Evolutionary conservation across 805 yeast species (phyloP).

Genomic region (Metschnikowia borealis): DNA sequence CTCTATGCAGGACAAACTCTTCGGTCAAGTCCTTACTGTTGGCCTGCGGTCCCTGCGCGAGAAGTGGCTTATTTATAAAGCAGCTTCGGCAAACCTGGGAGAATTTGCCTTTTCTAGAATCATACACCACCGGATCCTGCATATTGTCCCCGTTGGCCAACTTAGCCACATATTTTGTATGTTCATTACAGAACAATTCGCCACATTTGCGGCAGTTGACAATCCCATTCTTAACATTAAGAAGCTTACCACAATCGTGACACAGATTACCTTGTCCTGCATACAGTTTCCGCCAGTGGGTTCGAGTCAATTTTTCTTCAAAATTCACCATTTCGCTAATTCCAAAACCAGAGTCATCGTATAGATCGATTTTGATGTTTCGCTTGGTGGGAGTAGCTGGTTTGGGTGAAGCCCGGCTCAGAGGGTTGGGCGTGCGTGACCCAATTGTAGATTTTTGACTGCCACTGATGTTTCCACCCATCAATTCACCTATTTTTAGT

Average conservation of each 20-base stretch:
- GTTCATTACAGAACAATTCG: constrained; percentile 58
- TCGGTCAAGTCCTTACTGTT: constrained; percentile 41
- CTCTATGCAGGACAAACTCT: constrained; percentile 41
- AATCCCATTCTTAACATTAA: constrained; percentile 51
- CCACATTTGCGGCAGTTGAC: constrained; percentile 81
- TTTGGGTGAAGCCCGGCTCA: not conserved
- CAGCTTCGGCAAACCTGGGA: constrained; percentile 72
- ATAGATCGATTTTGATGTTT: constrained; percentile 44
- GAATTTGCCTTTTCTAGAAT: constrained; percentile 42
- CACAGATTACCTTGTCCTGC: constrained; percentile 39
- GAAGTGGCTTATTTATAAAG: constrained; percentile 51
- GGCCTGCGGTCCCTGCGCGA: constrained; percentile 41
- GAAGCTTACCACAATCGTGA: constrained; percentile 36
- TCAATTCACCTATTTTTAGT: not conserved
- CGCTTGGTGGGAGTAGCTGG: constrained; percentile 25
- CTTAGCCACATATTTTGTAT: constrained; percentile 52
- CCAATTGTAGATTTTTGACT: not conserved
- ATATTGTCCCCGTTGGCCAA: constrained; percentile 32
- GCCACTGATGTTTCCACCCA: not conserved
- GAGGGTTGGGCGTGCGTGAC: constrained; percentile 4
- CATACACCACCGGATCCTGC: constrained; percentile 22
- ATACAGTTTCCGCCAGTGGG: constrained; percentile 57
- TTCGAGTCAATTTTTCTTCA: constrained; percentile 33
- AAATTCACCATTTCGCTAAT: constrained; percentile 22
- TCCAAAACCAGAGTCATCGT: constrained; percentile 42